phyloP scores from a whole-genome alignment of 2,329 filamentous ascomycete species.

The Calonectria hongkongensis region DNA sequence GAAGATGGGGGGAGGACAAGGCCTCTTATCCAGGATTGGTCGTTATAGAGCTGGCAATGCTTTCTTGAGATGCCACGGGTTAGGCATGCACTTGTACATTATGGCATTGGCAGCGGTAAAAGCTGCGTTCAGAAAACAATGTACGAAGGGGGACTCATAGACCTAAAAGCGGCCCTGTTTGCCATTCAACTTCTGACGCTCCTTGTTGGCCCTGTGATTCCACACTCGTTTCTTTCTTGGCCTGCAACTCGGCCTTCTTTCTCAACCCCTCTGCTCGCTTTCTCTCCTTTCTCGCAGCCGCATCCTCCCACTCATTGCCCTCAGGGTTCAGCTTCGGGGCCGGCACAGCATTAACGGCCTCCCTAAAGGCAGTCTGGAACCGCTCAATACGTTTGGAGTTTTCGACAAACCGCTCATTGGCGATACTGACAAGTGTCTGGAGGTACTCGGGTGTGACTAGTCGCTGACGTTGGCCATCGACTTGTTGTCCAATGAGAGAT shows the following conservation, averaged over 20 bases:
- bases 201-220: conserved; percentile 36
- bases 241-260: conserved; percentile 66
- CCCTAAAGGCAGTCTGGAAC: conserved; percentile 73
- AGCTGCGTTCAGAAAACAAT: conserved; percentile 56
- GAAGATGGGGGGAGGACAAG: not conserved
- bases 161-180: conserved; percentile 48
- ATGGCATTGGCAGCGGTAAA: conserved; percentile 57
- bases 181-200: conserved; percentile 45
- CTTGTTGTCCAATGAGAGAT: conserved; percentile 81
- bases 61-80: conserved; percentile 40
- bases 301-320: conserved; percentile 73
- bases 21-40: conserved; percentile 12
- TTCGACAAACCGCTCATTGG: conserved; percentile 83
- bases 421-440: conserved; percentile 78
- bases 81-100: conserved; percentile 57
- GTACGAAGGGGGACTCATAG: conserved; percentile 51
- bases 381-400: conserved; percentile 81
- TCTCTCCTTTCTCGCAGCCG: conserved; percentile 69
- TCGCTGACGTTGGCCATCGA: conserved; percentile 61
- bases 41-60: conserved; percentile 42
- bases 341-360: conserved; percentile 53
- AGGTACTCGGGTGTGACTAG: conserved; percentile 82
- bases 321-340: conserved; percentile 55
- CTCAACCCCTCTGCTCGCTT: conserved; percentile 76
- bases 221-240: conserved; percentile 40